Percentiles rank a stretch among this genome's conserved stretches.
These are phyloP conservation scores for Borealophlyctis nickersoniae DNA, from an alignment of 192 early-diverging fungal species.

Conservation along the genomic window DNA sequence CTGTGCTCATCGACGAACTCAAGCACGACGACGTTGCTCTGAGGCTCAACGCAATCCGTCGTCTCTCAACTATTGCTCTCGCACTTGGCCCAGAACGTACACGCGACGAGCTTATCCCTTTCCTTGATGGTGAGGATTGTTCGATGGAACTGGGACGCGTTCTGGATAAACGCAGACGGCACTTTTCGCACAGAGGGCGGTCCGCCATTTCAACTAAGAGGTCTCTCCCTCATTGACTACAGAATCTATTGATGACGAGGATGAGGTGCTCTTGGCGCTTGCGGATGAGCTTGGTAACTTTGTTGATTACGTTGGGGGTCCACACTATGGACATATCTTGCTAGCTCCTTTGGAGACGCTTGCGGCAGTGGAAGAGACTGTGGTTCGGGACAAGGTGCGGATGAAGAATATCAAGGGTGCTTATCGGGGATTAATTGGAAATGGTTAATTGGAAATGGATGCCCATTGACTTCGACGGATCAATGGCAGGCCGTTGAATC, in stretches of 20 bases:
- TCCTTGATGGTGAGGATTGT: conserved; percentile 79
- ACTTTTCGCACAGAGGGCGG: neutral
- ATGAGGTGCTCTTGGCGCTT: conserved; percentile 90
- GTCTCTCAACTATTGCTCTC: conserved; percentile 80
- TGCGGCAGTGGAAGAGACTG: conserved; percentile 95
- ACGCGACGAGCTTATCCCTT: conserved; percentile 93
- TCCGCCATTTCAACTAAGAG: neutral
- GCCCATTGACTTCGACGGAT: too few species aligned
- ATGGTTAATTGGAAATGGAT: too few species aligned
- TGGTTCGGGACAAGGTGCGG: conserved; percentile 93
- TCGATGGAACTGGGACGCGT: neutral
- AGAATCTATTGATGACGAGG: conserved; percentile 99
- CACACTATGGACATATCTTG: conserved; percentile 79
- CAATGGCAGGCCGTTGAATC: conserved; percentile 88
- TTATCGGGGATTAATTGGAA: too few species aligned
- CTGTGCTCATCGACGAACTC: conserved; percentile 86
- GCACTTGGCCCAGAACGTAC: conserved; percentile 94
- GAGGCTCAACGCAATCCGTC: conserved; percentile 78
- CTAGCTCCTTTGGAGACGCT: conserved; percentile 92
- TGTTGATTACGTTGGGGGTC: conserved; percentile 89
- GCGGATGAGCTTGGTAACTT: conserved; percentile 94
- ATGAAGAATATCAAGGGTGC: neutral
- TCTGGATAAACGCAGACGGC: neutral
- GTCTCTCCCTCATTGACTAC: too few species aligned
- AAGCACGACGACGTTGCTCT: conserved; percentile 88